Conservation (phyloP, 495 filamentous ascomycete genomes). For the Daldinia concentrica region DNA sequence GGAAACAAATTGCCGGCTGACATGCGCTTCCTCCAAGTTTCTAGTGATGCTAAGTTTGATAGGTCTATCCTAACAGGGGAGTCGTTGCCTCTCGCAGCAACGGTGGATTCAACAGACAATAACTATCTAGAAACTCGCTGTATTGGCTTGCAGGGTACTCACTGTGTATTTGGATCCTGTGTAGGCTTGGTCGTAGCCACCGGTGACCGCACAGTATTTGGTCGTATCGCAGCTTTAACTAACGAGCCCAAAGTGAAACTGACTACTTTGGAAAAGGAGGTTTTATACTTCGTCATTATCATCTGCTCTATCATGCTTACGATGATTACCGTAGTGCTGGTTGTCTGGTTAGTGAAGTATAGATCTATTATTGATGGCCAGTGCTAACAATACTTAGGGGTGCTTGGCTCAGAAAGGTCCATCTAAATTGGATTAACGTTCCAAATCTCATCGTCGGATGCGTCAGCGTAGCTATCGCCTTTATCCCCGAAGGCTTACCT, state of each 20-base stretch:
- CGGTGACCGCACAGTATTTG: slow-evolving; percentile 69
- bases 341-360: slow-evolving; percentile 61
- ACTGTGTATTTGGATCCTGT: slow-evolving; percentile 72
- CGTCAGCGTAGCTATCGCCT: slow-evolving; percentile 75
- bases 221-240: slow-evolving; percentile 73
- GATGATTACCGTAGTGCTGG: slow-evolving; percentile 64
- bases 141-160: slow-evolving; percentile 77
- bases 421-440: slow-evolving; percentile 74
- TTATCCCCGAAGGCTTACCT: slow-evolving; percentile 77
- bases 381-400: slow-evolving; percentile 57
- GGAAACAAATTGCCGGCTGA: slow-evolving; percentile 77
- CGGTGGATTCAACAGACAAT: slow-evolving; percentile 67
- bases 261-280: slow-evolving; percentile 73
- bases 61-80: slow-evolving; percentile 73
- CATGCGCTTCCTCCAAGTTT: slow-evolving; percentile 69
- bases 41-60: slow-evolving; percentile 75
- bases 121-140: slow-evolving; percentile 80
- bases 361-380: not conserved
- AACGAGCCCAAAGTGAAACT: slow-evolving; percentile 67
- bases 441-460: slow-evolving; percentile 71
- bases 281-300: slow-evolving; percentile 71
- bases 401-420: slow-evolving; percentile 66
- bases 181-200: slow-evolving; percentile 68
- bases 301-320: slow-evolving; percentile 66
- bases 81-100: slow-evolving; percentile 67